Evolutionary conservation across 2,329 filamentous ascomycete species (phyloP).

Genomic region (Zymoseptoria crescenta): DNA sequence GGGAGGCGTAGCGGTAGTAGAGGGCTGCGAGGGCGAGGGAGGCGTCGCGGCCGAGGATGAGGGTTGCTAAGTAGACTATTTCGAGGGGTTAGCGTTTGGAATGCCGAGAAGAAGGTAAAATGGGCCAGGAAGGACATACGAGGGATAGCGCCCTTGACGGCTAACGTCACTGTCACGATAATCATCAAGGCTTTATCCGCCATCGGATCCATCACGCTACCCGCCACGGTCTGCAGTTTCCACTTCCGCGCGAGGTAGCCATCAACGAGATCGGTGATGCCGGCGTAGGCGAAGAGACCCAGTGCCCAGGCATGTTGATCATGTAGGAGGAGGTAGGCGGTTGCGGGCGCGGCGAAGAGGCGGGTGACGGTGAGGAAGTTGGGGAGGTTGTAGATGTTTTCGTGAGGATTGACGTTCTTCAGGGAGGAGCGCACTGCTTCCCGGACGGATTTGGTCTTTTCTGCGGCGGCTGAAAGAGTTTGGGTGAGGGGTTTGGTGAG

Average conservation of each 20-base stretch:
- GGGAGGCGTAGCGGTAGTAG: slow-evolving; percentile 91
- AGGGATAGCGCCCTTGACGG: slow-evolving; percentile 73
- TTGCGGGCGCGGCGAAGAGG: slow-evolving; percentile 69
- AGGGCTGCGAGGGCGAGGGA: slow-evolving; percentile 78
- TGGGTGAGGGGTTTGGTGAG: slow-evolving; percentile 17
- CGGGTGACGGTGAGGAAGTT: slow-evolving; percentile 87
- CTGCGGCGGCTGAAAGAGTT: slow-evolving; percentile 20
- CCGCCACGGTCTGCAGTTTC: slow-evolving; percentile 86
- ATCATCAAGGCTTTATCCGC: slow-evolving; percentile 97
- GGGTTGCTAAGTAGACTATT: slow-evolving; percentile 72
- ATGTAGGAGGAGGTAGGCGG: slow-evolving; percentile 83
- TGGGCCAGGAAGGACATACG: slow-evolving; percentile 42
- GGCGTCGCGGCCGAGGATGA: slow-evolving; percentile 84
- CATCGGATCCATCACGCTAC: slow-evolving; percentile 91
- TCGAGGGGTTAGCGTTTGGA: too few relatives aligned
- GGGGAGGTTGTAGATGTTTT: slow-evolving; percentile 96
- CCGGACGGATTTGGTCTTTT: slow-evolving; percentile 24
- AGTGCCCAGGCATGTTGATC: slow-evolving; percentile 73
- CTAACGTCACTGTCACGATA: slow-evolving; percentile 75
- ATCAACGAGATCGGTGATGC: slow-evolving; percentile 83
- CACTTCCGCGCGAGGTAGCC: slow-evolving; percentile 87
- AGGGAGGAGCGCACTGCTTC: slow-evolving; percentile 27
- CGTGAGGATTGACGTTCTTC: slow-evolving; percentile 45
- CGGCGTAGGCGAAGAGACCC: slow-evolving; percentile 83
- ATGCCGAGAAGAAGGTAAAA: too few relatives aligned